Evolutionary conservation across 2,329 filamentous ascomycete species (phyloP).

Genomic region (Botryotinia convoluta): DNA sequence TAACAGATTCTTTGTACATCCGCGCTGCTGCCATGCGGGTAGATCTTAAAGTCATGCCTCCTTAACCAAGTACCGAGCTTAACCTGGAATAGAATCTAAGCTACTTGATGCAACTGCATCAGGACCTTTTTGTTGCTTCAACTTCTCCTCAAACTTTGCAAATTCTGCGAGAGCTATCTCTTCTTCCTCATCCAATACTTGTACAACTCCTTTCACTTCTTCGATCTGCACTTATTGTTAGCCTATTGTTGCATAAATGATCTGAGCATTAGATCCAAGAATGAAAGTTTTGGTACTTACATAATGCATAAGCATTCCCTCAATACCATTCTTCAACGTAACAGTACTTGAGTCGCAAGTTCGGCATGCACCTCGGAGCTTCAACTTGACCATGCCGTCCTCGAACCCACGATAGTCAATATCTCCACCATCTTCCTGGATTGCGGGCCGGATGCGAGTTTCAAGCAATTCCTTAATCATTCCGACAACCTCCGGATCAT

Average conservation of each 20-base stretch:
- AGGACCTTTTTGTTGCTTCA: conserved; percentile 53
- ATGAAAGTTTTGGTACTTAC: conserved; percentile 51
- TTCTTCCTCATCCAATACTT: conserved; percentile 89
- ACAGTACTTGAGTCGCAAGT: conserved; percentile 97
- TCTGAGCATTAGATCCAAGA: neutral
- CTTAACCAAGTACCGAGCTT: conserved; percentile 17
- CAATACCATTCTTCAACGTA: conserved; percentile 95
- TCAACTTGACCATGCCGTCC: conserved; percentile 78
- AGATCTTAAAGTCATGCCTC: neutral
- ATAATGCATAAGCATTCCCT: conserved; percentile 97
- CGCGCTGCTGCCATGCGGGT: conserved; percentile 1
- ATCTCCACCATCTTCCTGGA: conserved; percentile 96
- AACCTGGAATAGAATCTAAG: conserved; percentile 31
- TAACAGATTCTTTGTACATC: conserved; percentile 13
- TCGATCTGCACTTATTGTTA: conserved; percentile 64
- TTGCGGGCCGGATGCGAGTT: conserved; percentile 89
- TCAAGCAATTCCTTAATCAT: conserved; percentile 99
- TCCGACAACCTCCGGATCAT: conserved; percentile 89
- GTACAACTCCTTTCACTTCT: conserved; percentile 88
- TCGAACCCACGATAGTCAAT: conserved; percentile 93
- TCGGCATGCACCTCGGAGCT: conserved; percentile 86
- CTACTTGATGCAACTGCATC: conserved; percentile 31
- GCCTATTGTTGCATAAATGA: conserved; percentile 27
- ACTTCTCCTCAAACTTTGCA: conserved; percentile 88
- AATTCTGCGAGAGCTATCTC: conserved; percentile 85